Percentiles rank a stretch among this genome's conserved stretches.
Conservation (phyloP, 2,329 filamentous ascomycete species). For the Colletotrichum theobromicola region DNA sequence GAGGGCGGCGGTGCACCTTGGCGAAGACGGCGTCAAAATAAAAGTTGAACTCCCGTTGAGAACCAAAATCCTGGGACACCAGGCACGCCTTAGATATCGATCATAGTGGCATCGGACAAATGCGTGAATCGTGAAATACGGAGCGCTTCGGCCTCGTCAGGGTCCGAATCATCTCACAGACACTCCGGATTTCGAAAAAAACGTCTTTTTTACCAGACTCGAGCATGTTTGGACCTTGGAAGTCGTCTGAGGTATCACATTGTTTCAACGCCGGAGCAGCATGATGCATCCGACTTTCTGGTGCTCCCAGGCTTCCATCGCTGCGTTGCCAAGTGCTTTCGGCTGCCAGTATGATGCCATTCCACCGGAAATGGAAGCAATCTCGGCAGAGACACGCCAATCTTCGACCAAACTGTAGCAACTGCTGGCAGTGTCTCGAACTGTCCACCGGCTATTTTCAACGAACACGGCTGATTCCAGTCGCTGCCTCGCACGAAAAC, state of each 20-base stretch:
- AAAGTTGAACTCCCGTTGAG: not conserved
- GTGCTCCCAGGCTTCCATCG: not conserved
- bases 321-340: not conserved
- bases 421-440: not conserved
- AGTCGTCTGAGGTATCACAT: accelerated
- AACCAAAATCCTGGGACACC: not conserved
- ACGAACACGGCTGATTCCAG: not conserved
- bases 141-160: not conserved
- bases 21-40: not conserved
- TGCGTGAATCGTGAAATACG: not conserved
- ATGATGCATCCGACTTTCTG: not conserved
- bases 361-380: slow-evolving; percentile 1
- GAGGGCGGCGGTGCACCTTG: not conserved
- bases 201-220: not conserved
- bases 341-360: not conserved
- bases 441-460: not conserved
- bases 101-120: not conserved
- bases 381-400: not conserved
- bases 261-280: not conserved
- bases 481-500: not conserved
- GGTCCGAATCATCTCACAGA: not conserved
- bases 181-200: not conserved
- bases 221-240: not conserved
- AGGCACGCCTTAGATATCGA: not conserved
- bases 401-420: not conserved